phyloP scores from a whole-genome alignment of 192 early-diverging fungal species.

The Coemansia sp. region DNA sequence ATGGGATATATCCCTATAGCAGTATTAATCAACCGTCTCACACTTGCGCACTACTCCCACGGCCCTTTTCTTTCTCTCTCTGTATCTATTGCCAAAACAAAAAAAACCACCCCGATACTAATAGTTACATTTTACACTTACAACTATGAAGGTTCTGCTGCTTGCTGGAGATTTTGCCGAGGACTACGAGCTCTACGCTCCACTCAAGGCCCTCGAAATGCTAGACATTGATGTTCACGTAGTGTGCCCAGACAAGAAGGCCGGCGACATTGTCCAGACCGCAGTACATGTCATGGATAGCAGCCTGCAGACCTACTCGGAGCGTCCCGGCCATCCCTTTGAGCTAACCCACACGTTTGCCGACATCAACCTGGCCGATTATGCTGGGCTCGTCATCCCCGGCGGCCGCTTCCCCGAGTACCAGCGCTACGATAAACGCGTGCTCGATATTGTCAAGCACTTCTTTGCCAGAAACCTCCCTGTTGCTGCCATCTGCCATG shows the following conservation, averaged over 20 bases:
- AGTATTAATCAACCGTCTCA: not conserved
- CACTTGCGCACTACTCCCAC: not conserved
- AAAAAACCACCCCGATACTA: not conserved
- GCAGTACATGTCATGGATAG: conserved; percentile 57
- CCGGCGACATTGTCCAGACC: conserved; percentile 56
- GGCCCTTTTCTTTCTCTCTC: not conserved
- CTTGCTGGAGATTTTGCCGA: conserved; percentile 42
- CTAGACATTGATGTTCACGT: conserved; percentile 58
- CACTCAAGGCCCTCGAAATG: conserved; percentile 56
- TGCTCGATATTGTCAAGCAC: conserved; percentile 53
- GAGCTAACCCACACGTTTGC: conserved; percentile 49
- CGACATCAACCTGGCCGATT: conserved; percentile 47
- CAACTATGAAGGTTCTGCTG: conserved; percentile 38
- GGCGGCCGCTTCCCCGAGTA: conserved; percentile 63
- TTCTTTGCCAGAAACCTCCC: conserved; percentile 58
- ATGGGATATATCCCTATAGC: too few species aligned
- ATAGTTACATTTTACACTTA: not conserved
- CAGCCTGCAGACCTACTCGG: conserved; percentile 56
- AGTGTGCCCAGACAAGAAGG: conserved; percentile 59
- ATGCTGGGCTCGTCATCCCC: conserved; percentile 60
- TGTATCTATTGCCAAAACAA: not conserved
- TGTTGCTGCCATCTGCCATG: conserved; percentile 62
- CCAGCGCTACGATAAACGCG: conserved; percentile 55
- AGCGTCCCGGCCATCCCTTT: conserved; percentile 57
- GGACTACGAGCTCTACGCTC: conserved; percentile 63